Percentiles rank a stretch among this genome's conserved stretches.
Evolutionary conservation across 208 protist species (phyloP).

Genomic region (Acanthamoeba royreba): DNA sequence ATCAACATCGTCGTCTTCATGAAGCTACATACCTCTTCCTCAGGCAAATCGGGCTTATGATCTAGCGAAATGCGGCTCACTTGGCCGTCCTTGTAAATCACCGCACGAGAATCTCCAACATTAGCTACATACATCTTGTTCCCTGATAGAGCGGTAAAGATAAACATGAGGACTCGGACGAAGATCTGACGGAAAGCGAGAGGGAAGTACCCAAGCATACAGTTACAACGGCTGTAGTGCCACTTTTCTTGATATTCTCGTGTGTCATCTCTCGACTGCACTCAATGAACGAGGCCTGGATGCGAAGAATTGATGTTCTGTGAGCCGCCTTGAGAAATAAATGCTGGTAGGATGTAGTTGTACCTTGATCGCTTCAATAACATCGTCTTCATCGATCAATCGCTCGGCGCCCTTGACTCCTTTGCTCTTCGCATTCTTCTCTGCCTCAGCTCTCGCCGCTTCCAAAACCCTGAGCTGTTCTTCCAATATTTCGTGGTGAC

Average conservation of each 20-base stretch:
- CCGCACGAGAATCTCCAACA: slow-evolving; percentile 68
- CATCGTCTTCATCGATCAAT: background rate
- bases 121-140: slow-evolving; percentile 73
- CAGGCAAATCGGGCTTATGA: slow-evolving; percentile 65
- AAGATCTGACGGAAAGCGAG: background rate
- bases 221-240: slow-evolving; percentile 62
- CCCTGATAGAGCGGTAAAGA: background rate
- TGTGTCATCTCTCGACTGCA: background rate
- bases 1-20: background rate
- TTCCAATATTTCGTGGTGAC: background rate
- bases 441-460: background rate
- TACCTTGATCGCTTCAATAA: background rate
- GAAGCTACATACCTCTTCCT: slow-evolving; percentile 45
- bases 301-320: background rate
- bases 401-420: background rate
- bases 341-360: too few relatives aligned
- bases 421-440: background rate
- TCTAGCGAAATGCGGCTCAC: slow-evolving; percentile 60
- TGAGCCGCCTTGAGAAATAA: background rate
- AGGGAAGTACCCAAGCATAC: slow-evolving; percentile 2
- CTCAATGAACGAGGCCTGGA: background rate
- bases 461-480: slow-evolving; percentile 33
- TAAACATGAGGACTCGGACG: background rate
- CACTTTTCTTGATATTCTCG: slow-evolving; percentile 41
- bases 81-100: slow-evolving; percentile 67